Conservation (phyloP, 2,329 filamentous ascomycete species). For the Aspergillus cejpii region DNA sequence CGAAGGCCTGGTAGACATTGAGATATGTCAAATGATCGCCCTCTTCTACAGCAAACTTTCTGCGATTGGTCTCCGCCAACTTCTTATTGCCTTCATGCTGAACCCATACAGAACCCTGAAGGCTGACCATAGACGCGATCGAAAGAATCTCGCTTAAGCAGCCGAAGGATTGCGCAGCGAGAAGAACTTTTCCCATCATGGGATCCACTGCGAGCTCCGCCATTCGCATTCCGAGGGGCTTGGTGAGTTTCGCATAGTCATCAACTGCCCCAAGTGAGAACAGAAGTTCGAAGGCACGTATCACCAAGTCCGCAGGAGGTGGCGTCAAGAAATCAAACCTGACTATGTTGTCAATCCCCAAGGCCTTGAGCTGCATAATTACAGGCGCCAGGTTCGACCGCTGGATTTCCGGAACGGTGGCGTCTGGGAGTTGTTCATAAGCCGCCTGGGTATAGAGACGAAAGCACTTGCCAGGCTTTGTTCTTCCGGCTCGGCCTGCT, state of each 20-base stretch:
- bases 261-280: constrained; percentile 83
- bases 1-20: constrained; percentile 87
- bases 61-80: constrained; percentile 62
- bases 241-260: constrained; percentile 81
- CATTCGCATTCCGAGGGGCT: constrained; percentile 81
- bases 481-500: constrained; percentile 82
- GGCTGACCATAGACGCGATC: constrained; percentile 88
- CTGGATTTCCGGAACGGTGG: constrained; percentile 83
- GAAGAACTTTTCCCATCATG: constrained; percentile 86
- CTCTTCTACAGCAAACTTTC: constrained; percentile 84
- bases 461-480: constrained; percentile 87
- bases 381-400: constrained; percentile 83
- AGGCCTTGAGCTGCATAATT: constrained; percentile 83
- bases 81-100: constrained; percentile 71
- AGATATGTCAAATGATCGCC: constrained; percentile 89
- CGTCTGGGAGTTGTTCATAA: constrained; percentile 59
- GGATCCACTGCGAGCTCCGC: constrained; percentile 88
- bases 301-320: constrained; percentile 76
- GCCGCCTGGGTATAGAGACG: constrained; percentile 77
- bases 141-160: constrained; percentile 82
- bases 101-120: constrained; percentile 78
- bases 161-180: constrained; percentile 65
- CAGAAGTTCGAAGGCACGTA: constrained; percentile 78
- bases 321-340: constrained; percentile 84
- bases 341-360: constrained; percentile 90